phyloP scores from a whole-genome alignment of 331 rosid genomes.

The Dryas integrifolia region DNA sequence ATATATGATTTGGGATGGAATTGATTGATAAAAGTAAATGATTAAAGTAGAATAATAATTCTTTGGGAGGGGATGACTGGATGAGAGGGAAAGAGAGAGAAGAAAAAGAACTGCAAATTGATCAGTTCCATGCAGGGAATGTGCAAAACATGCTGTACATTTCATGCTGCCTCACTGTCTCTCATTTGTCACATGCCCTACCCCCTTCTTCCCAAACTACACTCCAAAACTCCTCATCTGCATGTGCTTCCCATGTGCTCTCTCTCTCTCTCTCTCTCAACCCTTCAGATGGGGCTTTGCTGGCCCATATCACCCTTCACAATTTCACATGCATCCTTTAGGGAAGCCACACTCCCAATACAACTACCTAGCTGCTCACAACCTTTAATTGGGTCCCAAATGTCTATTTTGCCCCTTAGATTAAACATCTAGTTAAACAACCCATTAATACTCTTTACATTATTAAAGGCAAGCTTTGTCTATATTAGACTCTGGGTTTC shows the following conservation, averaged over 20 bases:
- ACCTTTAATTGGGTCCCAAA: not conserved
- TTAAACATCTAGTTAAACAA: not conserved
- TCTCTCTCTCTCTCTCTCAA: conserved; percentile 3
- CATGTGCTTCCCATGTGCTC: conserved; percentile 62
- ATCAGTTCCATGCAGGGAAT: conserved; percentile 85
- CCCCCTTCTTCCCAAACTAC: conserved; percentile 19
- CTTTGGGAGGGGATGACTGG: too few relatives aligned
- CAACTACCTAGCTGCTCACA: conserved; percentile 31
- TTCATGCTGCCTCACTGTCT: conserved; percentile 82
- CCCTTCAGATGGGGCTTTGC: conserved; percentile 35
- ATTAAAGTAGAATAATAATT: not conserved
- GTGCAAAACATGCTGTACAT: conserved; percentile 89
- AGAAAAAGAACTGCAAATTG: conserved; percentile 22
- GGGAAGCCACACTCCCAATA: conserved; percentile 40
- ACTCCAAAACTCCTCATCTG: conserved; percentile 34
- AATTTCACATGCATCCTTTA: conserved; percentile 67
- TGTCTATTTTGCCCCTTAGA: conserved; percentile 38
- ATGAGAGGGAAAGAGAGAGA: not conserved
- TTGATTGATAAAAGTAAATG: not conserved
- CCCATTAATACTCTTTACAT: not conserved
- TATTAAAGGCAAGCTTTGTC: not conserved
- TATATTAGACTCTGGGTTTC: not conserved
- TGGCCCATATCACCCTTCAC: conserved; percentile 53
- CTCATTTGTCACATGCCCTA: conserved; percentile 59
- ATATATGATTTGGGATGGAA: not conserved